These are phyloP conservation scores for Miscanthus lutarioriparius DNA, from an alignment of 176 grass and related monocot genomes.

Conservation along the genomic window DNA sequence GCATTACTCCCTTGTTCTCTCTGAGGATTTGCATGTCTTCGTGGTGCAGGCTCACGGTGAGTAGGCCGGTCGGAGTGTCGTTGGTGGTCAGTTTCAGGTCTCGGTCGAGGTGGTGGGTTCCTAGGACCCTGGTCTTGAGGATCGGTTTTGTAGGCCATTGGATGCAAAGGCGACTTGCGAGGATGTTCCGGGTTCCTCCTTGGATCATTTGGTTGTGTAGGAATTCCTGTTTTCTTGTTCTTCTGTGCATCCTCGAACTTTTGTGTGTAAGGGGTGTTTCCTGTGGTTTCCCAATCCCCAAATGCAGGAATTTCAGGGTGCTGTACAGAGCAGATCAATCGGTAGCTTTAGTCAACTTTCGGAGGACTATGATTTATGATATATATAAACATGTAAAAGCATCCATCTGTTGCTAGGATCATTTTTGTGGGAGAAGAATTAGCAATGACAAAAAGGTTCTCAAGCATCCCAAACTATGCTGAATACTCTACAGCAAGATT, in stretches of 20 bases:
- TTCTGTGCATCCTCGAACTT: constrained; percentile 54
- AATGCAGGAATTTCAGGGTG: constrained; percentile 61
- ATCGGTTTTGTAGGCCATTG: constrained; percentile 34
- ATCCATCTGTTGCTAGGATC: not conserved
- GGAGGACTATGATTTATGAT: not conserved
- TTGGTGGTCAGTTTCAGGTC: constrained; percentile 26
- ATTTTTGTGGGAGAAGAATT: not conserved
- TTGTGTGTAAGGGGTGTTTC: constrained; percentile 54
- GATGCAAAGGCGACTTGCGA: constrained; percentile 46
- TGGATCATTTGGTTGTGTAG: constrained; percentile 41
- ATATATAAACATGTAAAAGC: not conserved
- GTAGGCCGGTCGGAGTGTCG: constrained; percentile 20
- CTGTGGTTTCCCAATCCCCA: constrained; percentile 44
- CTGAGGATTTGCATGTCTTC: constrained; percentile 11
- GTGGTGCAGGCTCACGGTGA: constrained; percentile 20
- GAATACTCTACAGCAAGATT: not conserved
- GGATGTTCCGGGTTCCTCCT: constrained; percentile 5
- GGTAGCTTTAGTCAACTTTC: not conserved
- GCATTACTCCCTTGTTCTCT: constrained; percentile 26
- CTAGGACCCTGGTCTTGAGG: constrained; percentile 37
- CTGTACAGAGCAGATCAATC: constrained; percentile 43
- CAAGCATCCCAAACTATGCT: not conserved
- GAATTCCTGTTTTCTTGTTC: constrained; percentile 32
- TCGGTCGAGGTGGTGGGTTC: constrained; percentile 30
- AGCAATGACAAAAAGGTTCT: not conserved